Base-by-base conservation (phyloP, 352 stramenopile species). In the Pythium sukuiense region DNA sequence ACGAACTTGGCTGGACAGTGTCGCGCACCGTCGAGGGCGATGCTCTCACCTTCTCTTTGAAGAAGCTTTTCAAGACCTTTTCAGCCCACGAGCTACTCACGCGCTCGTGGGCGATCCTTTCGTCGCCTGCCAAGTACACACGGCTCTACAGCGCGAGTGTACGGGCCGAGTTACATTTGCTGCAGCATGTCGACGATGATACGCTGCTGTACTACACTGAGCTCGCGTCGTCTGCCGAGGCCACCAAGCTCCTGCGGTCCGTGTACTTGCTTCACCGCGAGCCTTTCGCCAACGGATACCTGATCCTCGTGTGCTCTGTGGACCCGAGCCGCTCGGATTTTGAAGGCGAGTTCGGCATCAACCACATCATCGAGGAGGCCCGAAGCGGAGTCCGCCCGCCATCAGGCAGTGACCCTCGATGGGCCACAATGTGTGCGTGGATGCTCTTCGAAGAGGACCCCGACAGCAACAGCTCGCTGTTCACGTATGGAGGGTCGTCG, bases 151-250 rank as follows among this genome's bases (percentile, higher is more conserved):
- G 58, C n/a, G 30, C 58, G 2, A 32, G 11, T 26, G 20, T 57
- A 30, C 45, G 24, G 6, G 32, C 35, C 6, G 30, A 57, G 18
- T 9, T 64, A 16, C 32, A 64, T 9, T 27, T 64, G 46, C 46
- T 64, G 30, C 58, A 64, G 30, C 48, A 56, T 11, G 48, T 64
- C 20, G 35, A 64, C 58, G 58, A 56, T 32, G 33, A 56, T 16
- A 57, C 48, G 58, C 20, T 64, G n/a, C 46, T 56, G 4, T 64
- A 50, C 58, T 57, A 57, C 48, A 58, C 46, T 1, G 48, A 64
- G 20, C 32, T 64, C 18, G 30, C 33, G 29, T 49, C 26, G 3
- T 2, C 46, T 16, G n/a, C 7, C 32, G 20, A 56, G 16, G 11
- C 14, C 4, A 12, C 30, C 4, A 29, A 3, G 2, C 6, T 43